Evolutionary conservation across 1,284 basidiomycete species (phyloP).

Genomic region (Pseudozyma pruni): DNA sequence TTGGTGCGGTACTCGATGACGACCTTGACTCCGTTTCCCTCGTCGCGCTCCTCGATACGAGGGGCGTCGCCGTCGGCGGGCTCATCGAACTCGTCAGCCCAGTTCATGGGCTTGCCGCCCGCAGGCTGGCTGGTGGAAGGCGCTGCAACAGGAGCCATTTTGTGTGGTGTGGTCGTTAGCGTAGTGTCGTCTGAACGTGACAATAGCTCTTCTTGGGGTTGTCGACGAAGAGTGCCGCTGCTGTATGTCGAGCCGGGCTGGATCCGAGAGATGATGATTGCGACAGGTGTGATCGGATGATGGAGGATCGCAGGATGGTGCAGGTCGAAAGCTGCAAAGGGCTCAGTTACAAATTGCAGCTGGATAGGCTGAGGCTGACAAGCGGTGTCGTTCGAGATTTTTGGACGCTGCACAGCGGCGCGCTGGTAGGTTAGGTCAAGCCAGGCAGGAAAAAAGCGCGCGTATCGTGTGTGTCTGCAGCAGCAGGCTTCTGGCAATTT

Average conservation of each 20-base stretch:
- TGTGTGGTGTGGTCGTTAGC: background rate
- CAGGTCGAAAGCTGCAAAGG: background rate
- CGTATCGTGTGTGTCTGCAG: background rate
- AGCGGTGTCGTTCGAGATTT: slow-evolving; percentile 10
- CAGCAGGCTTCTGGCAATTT: slow-evolving; percentile 13
- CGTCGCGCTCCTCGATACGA: slow-evolving; percentile 74
- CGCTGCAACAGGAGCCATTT: slow-evolving; percentile 47
- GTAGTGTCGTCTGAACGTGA: too few species aligned
- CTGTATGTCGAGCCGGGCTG: too few species aligned
- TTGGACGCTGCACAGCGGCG: too few species aligned
- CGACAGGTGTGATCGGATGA: slow-evolving; percentile 6
- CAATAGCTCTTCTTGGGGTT: too few species aligned
- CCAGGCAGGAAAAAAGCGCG: background rate
- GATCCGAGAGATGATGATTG: too few species aligned
- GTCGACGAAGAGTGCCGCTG: too few species aligned
- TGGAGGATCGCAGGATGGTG: slow-evolving; percentile 9
- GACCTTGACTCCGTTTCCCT: slow-evolving; percentile 88
- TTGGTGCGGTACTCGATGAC: slow-evolving; percentile 85
- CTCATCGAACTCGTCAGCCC: slow-evolving; percentile 67
- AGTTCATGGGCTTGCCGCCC: slow-evolving; percentile 58
- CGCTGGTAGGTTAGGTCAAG: background rate
- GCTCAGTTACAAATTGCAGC: slow-evolving; percentile 4
- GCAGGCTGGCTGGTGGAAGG: slow-evolving; percentile 45
- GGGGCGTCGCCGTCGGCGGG: slow-evolving; percentile 44
- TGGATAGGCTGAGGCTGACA: too few species aligned